Evolutionary conservation across 768 basidiomycete species (phyloP).

Genomic region (Phylloporus sp.): DNA sequence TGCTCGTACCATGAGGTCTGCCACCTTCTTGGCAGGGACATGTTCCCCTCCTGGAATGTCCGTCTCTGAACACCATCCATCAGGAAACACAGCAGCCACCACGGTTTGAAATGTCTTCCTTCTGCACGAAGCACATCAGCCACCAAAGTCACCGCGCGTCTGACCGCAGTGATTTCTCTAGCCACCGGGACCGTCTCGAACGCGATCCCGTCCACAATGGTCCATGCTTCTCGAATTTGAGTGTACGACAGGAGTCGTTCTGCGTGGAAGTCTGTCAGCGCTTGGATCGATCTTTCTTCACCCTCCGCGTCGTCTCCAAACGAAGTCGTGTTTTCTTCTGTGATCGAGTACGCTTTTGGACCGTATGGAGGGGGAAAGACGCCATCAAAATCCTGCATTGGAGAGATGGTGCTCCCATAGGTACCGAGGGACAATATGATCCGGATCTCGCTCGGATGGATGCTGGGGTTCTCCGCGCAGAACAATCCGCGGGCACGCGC

Average conservation of each 20-base stretch:
- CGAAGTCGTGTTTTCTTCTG: slow-evolving; percentile 38
- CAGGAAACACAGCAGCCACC: slow-evolving; percentile 71
- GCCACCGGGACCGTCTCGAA: slow-evolving; percentile 77
- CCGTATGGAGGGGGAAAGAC: slow-evolving; percentile 76
- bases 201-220: slow-evolving; percentile 55
- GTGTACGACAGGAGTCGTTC: slow-evolving; percentile 56
- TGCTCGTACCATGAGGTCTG: slow-evolving; percentile 36
- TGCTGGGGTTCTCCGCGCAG: slow-evolving; percentile 19
- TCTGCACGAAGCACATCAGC: slow-evolving; percentile 17
- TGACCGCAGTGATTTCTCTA: slow-evolving; percentile 62
- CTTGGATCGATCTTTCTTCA: slow-evolving; percentile 39
- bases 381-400: slow-evolving; percentile 71
- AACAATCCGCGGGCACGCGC: slow-evolving; percentile 41
- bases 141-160: slow-evolving; percentile 51
- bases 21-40: slow-evolving; percentile 39
- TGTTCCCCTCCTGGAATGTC: slow-evolving; percentile 20
- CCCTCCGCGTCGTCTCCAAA: slow-evolving; percentile 38
- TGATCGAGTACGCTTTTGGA: slow-evolving; percentile 41
- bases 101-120: slow-evolving; percentile 45
- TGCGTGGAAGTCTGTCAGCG: slow-evolving; percentile 60
- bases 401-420: slow-evolving; percentile 62
- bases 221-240: slow-evolving; percentile 48
- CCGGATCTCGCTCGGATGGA: slow-evolving; percentile 28
- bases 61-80: slow-evolving; percentile 44
- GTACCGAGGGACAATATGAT: slow-evolving; percentile 74